phyloP scores from a whole-genome alignment of 306 rosid genomes.

The Prunus mume region DNA sequence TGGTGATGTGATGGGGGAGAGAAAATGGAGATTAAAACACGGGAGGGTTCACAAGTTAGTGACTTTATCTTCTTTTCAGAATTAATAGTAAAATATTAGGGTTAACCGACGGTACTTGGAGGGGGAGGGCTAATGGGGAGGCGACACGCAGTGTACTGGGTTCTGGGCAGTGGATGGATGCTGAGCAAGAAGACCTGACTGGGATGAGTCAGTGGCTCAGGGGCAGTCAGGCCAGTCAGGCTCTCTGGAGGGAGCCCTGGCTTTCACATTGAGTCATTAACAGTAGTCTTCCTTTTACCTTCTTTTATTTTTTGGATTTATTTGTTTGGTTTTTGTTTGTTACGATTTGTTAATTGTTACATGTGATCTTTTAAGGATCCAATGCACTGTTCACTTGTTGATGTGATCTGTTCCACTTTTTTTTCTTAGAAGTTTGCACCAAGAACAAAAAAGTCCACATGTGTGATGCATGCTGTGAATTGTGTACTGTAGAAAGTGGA shows the following conservation, averaged over 20 bases:
- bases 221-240: not conserved
- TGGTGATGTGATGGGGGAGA: not conserved
- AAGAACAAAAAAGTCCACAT: not conserved
- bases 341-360: not conserved
- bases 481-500: too few relatives aligned
- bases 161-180: not conserved
- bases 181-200: not conserved
- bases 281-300: not conserved
- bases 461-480: too few relatives aligned
- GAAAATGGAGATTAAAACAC: not conserved
- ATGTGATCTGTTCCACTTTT: too few relatives aligned
- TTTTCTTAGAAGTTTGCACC: too few relatives aligned
- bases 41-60: not conserved
- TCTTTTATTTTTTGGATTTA: not conserved
- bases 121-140: not conserved
- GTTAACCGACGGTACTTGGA: slow-evolving; percentile 10
- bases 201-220: not conserved
- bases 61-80: slow-evolving; percentile 16
- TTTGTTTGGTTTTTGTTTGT: not conserved
- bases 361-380: not conserved
- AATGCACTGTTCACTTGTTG: not conserved
- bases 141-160: not conserved
- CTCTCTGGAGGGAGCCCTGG: not conserved
- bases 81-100: too few relatives aligned
- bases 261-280: not conserved